phyloP scores from a whole-genome alignment of 352 stramenopile genomes.

The Phytophthora agathidicida region DNA sequence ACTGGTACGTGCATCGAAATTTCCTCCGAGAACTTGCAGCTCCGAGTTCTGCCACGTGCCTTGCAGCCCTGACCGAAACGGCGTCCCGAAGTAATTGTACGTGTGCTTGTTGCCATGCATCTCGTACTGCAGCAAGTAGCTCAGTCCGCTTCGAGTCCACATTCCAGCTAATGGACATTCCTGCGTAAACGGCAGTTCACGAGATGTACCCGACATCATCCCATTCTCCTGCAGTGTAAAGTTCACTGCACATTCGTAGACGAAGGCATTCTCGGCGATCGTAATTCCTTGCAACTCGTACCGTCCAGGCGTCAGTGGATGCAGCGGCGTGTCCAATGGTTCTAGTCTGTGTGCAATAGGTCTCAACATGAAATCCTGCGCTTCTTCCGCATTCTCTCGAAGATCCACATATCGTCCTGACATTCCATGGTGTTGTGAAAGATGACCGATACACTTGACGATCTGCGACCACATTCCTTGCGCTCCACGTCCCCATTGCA shows the following conservation, averaged over 20 bases:
- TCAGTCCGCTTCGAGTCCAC: slow-evolving; percentile 49
- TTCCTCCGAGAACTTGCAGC: slow-evolving; percentile 18
- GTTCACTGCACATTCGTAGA: slow-evolving; percentile 58
- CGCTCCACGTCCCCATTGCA: slow-evolving; percentile 39
- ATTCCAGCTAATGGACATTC: slow-evolving; percentile 50
- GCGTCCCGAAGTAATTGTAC: slow-evolving; percentile 58
- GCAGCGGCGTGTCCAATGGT: slow-evolving; percentile 29
- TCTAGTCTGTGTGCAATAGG: slow-evolving; percentile 30
- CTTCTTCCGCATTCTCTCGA: slow-evolving; percentile 27
- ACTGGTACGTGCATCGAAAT: slow-evolving; percentile 22
- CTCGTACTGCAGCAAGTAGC: slow-evolving; percentile 60
- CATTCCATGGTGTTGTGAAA: slow-evolving; percentile 20
- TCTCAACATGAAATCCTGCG: slow-evolving; percentile 38
- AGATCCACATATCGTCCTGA: slow-evolving; percentile 37
- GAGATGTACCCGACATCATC: slow-evolving; percentile 48
- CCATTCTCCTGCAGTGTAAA: slow-evolving; percentile 49
- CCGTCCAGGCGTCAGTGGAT: slow-evolving; percentile 52
- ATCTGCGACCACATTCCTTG: slow-evolving; percentile 39
- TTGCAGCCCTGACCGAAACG: slow-evolving; percentile 42
- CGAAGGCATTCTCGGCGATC: slow-evolving; percentile 59
- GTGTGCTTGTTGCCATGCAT: slow-evolving; percentile 55
- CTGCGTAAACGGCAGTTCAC: slow-evolving; percentile 59
- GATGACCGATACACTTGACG: slow-evolving; percentile 37
- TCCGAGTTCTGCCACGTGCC: slow-evolving; percentile 64
- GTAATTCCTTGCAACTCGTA: slow-evolving; percentile 65